phyloP scores from a whole-genome alignment of 345 rosid genomes.

The Mangifera indica region DNA sequence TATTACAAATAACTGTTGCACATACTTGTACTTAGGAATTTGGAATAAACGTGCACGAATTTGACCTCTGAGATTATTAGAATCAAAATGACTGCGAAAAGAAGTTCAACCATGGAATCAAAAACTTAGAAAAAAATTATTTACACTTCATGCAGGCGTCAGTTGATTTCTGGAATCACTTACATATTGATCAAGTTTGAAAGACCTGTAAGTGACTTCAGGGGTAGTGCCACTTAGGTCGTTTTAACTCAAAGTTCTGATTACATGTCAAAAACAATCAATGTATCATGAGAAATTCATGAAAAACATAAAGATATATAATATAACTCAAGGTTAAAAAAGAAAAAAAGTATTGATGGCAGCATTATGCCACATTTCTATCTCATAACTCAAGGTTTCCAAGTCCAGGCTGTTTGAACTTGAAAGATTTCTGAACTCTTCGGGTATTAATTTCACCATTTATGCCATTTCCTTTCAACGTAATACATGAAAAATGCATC shows the following conservation, averaged over 20 bases:
- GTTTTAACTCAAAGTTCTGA: too few species aligned
- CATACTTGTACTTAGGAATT: constrained; percentile 76
- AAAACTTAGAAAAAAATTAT: constrained; percentile 15
- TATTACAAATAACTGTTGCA: constrained; percentile 3
- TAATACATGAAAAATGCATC: too few species aligned
- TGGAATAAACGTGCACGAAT: constrained; percentile 68
- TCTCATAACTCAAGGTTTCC: constrained; percentile 87
- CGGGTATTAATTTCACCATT: too few species aligned
- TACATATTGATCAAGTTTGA: too few species aligned
- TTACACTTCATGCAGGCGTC: constrained; percentile 1
- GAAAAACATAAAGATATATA: constrained; percentile 9
- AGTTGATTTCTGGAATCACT: constrained; percentile 26
- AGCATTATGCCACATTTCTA: too few species aligned
- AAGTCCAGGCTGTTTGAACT: constrained; percentile 84
- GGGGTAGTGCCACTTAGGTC: too few species aligned
- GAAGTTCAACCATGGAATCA: constrained; percentile 14
- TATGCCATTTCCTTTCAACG: too few species aligned
- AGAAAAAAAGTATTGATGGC: constrained; percentile 16
- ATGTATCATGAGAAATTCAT: too few species aligned
- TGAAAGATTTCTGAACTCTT: too few species aligned
- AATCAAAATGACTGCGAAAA: constrained; percentile 72
- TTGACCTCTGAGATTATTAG: constrained; percentile 69
- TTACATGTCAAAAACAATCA: too few species aligned
- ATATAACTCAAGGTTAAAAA: not conserved
- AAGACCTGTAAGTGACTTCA: too few species aligned